These are phyloP conservation scores for Penicillium expansum DNA, from an alignment of 2,329 filamentous ascomycete species.

Conservation along the genomic window DNA sequence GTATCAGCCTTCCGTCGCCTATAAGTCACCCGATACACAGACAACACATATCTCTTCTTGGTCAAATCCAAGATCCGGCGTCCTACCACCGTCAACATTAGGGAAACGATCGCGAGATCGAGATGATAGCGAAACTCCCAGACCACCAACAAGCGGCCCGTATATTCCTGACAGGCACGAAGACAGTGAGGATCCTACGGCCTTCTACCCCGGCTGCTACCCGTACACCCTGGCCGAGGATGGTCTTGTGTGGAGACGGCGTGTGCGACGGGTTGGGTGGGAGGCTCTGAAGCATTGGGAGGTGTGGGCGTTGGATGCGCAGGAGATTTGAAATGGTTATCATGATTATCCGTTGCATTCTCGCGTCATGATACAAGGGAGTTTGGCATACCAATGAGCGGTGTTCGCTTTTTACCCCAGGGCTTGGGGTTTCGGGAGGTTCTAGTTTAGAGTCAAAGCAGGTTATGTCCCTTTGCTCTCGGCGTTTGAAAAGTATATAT, in stretches of 20 bases:
- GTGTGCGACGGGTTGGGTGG: slow-evolving; percentile 39
- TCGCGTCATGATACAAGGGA: not conserved
- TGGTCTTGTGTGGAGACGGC: slow-evolving; percentile 32
- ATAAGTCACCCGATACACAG: not conserved
- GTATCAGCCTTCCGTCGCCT: not conserved
- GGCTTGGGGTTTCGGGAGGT: not conserved
- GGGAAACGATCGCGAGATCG: slow-evolving; percentile 27
- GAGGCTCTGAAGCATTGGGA: slow-evolving; percentile 44
- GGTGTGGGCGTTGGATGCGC: slow-evolving; percentile 44
- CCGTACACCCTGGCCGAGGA: slow-evolving; percentile 16
- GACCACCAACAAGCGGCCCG: not conserved
- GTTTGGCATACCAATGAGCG: not conserved
- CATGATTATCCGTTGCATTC: not conserved
- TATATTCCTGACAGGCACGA: not conserved
- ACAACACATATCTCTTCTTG: not conserved
- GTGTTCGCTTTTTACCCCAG: not conserved
- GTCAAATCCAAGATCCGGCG: not conserved
- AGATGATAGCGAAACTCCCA: slow-evolving; percentile 6
- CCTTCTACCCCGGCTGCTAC: not conserved
- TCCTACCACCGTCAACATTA: slow-evolving; percentile 19
- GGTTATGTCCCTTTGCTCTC: not conserved
- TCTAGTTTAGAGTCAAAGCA: not conserved
- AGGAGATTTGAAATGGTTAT: slow-evolving; percentile 28
- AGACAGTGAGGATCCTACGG: not conserved
- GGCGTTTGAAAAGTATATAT: not conserved